A percentile compares a stretch with the other conserved stretches of the same genome.
These are phyloP conservation scores for Domatiomyces catenatus DNA, from an alignment of 2,329 filamentous ascomycete genomes.

Conservation along the genomic window DNA sequence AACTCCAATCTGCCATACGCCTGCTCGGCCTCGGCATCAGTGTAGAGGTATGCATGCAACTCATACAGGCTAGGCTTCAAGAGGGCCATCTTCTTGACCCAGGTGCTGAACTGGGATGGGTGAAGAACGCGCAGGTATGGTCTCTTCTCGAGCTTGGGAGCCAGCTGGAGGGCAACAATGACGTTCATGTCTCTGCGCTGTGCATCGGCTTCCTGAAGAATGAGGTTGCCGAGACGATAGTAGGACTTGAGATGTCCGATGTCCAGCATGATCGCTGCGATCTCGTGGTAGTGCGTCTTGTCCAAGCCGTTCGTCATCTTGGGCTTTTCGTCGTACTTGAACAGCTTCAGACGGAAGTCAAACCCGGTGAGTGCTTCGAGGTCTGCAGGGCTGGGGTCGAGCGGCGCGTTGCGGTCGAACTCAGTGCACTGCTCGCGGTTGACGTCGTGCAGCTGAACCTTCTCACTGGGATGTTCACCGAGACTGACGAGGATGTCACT, in stretches of 20 bases:
- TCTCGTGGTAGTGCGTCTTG: not conserved
- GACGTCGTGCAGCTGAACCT: not conserved
- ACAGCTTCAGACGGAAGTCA: not conserved
- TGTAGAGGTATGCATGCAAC: not conserved
- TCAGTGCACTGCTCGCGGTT: not conserved
- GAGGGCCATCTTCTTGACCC: not conserved
- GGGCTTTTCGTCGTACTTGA: not conserved
- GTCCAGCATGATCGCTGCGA: not conserved
- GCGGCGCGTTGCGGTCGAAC: not conserved
- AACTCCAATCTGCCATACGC: not conserved
- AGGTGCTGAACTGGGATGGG: not conserved
- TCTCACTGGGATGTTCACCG: not conserved
- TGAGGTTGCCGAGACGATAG: not conserved
- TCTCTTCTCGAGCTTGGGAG: not conserved
- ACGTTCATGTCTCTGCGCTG: not conserved
- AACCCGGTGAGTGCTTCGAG: not conserved
- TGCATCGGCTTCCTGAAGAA: not conserved
- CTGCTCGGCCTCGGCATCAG: not conserved
- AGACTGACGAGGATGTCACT: not conserved
- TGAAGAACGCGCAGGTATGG: not conserved
- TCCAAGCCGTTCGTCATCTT: not conserved
- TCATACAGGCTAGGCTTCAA: not conserved
- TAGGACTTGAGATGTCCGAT: not conserved
- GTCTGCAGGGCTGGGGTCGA: not conserved
- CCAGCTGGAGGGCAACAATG: not conserved